Conservation (phyloP, 495 filamentous ascomycete genomes). For the Penicillium nucicola region DNA sequence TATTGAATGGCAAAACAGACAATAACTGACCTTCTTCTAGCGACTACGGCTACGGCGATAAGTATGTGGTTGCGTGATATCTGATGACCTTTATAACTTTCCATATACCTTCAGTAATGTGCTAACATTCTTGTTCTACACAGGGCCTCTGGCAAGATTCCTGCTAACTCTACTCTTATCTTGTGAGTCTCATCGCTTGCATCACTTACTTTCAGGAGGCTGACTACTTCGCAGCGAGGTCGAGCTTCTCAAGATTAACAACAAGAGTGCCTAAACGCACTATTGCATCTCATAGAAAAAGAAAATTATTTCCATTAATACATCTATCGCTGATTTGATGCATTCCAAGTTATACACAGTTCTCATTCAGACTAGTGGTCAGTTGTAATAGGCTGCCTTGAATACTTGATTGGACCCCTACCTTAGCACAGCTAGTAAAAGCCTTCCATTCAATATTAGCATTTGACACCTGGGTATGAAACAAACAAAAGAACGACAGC, state of each 20-base stretch:
- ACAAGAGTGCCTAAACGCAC: constrained; percentile 20
- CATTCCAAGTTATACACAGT: background rate
- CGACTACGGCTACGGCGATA: constrained; percentile 74
- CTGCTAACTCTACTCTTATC: constrained; percentile 41
- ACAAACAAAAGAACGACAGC: too few relatives aligned
- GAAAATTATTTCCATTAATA: background rate
- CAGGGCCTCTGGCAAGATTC: constrained; percentile 60
- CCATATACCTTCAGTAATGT: background rate
- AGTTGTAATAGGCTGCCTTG: too few relatives aligned
- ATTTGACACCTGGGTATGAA: background rate
- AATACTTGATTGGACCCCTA: too few relatives aligned
- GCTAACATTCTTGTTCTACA: constrained; percentile 24
- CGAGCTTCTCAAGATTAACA: constrained; percentile 41
- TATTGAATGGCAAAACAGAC: background rate
- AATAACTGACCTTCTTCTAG: constrained; percentile 42
- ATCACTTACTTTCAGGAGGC: background rate
- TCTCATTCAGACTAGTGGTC: background rate
- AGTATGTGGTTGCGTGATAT: constrained; percentile 56
- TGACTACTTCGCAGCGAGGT: constrained; percentile 36
- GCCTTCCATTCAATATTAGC: too few relatives aligned
- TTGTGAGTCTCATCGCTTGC: constrained; percentile 40
- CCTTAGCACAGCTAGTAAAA: too few relatives aligned
- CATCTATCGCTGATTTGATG: background rate
- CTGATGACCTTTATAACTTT: too few relatives aligned
- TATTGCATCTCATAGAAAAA: background rate